Conservation (phyloP, 1,284 basidiomycete genomes). For the Mycena citricolor region DNA sequence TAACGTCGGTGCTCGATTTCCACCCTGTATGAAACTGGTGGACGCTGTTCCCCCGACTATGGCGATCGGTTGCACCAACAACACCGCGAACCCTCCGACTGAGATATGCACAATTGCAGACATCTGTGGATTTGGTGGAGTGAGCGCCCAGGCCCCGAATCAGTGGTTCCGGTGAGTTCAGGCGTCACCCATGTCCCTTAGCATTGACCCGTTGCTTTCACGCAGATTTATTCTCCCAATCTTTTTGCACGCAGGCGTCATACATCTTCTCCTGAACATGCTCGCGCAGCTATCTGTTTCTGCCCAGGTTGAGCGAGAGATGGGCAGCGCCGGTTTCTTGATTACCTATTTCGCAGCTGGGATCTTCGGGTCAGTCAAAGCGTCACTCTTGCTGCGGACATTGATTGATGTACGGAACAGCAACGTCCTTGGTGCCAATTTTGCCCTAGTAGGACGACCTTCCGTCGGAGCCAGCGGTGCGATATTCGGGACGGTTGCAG, state of each 20-base stretch:
- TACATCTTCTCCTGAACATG: constrained; percentile 89
- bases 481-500: constrained; percentile 89
- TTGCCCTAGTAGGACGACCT: constrained; percentile 85
- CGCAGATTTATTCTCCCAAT: constrained; percentile 80
- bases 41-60: constrained; percentile 59
- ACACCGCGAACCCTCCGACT: constrained; percentile 72
- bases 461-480: constrained; percentile 94
- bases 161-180: constrained; percentile 78
- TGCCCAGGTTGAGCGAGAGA: constrained; percentile 83
- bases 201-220: constrained; percentile 7
- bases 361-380: constrained; percentile 78
- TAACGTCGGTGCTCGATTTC: constrained; percentile 89
- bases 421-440: constrained; percentile 88
- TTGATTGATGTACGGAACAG: constrained; percentile 34
- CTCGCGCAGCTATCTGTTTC: constrained; percentile 80
- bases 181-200: not conserved
- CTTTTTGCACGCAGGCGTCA: constrained; percentile 90
- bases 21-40: constrained; percentile 77
- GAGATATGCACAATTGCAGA: constrained; percentile 75
- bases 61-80: constrained; percentile 68
- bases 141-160: constrained; percentile 66
- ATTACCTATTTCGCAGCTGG: constrained; percentile 87
- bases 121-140: constrained; percentile 88
- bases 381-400: not conserved
- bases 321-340: constrained; percentile 82